A percentile compares a stretch with the other conserved stretches of the same genome.
Evolutionary conservation across 768 basidiomycete genomes (phyloP).

Genomic region (Harrya chromipes): DNA sequence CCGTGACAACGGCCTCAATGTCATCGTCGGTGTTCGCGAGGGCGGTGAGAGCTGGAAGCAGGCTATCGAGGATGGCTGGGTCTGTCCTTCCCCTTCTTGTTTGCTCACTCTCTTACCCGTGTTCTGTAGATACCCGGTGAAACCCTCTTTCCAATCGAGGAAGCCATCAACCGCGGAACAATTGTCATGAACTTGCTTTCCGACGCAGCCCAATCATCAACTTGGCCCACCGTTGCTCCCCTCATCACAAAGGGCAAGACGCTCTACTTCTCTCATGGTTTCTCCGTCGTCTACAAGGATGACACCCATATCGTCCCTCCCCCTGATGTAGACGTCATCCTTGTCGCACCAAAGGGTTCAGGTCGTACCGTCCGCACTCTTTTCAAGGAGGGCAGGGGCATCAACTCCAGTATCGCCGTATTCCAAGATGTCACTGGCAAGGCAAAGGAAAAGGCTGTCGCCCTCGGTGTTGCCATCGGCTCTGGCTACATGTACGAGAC

Average conservation of each 20-base stretch:
- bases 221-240: constrained; percentile 86
- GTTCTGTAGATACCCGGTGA: constrained; percentile 78
- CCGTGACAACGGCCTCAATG: constrained; percentile 97
- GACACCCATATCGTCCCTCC: constrained; percentile 95
- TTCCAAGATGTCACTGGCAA: constrained; percentile 98
- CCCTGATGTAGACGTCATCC: constrained; percentile 94
- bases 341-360: constrained; percentile 98
- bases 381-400: constrained; percentile 99
- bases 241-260: constrained; percentile 99
- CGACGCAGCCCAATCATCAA: constrained; percentile 97
- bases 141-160: constrained; percentile 97
- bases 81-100: constrained; percentile 32
- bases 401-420: constrained; percentile 92
- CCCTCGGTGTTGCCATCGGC: constrained; percentile 90
- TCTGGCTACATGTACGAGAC: constrained; percentile 99
- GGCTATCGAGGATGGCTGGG: constrained; percentile 95
- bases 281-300: constrained; percentile 98
- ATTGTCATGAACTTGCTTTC: constrained; percentile 99
- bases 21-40: constrained; percentile 97
- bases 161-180: constrained; percentile 92
- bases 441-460: constrained; percentile 95
- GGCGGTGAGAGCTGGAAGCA: constrained; percentile 96
- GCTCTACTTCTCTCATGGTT: constrained; percentile 99
- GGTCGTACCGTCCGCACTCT: constrained; percentile 98
- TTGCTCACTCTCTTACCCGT: not conserved